A percentile compares a stretch with the other conserved stretches of the same genome.
Conservation (phyloP, 768 basidiomycete genomes). For the Hemileccinum impolitum region DNA sequence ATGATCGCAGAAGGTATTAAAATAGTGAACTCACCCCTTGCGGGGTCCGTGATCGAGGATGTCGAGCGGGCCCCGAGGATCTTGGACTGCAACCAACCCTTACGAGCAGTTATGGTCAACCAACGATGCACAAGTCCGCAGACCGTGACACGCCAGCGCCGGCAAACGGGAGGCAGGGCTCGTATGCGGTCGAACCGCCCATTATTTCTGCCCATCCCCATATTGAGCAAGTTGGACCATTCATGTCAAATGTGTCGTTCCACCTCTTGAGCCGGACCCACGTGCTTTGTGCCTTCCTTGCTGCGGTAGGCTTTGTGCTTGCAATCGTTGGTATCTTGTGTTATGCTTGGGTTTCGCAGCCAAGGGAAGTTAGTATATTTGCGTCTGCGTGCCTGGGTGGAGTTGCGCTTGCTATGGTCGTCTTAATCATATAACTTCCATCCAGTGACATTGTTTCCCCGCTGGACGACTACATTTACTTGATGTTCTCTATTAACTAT, state of each 20-base stretch:
- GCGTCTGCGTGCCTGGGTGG: slow-evolving; percentile 37
- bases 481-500: too few relatives aligned
- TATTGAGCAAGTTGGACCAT: slow-evolving; percentile 49
- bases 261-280: slow-evolving; percentile 51
- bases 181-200: slow-evolving; percentile 19
- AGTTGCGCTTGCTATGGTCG: slow-evolving; percentile 27
- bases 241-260: slow-evolving; percentile 35
- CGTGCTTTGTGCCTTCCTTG: slow-evolving; percentile 43
- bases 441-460: background rate
- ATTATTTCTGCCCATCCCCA: slow-evolving; percentile 47
- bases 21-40: slow-evolving; percentile 22
- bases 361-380: slow-evolving; percentile 43
- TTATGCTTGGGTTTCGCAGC: slow-evolving; percentile 49
- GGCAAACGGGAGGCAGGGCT: background rate
- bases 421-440: slow-evolving; percentile 10
- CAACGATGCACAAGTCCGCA: background rate
- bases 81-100: background rate
- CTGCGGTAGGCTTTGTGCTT: slow-evolving; percentile 48
- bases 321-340: slow-evolving; percentile 48
- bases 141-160: background rate
- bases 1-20: slow-evolving; percentile 33
- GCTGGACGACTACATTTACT: too few relatives aligned
- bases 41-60: slow-evolving; percentile 8
- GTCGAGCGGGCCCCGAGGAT: slow-evolving; percentile 10
- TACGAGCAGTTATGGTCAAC: background rate